Conservation (phyloP, 2,329 filamentous ascomycete genomes). For the Colletotrichum sp. region DNA sequence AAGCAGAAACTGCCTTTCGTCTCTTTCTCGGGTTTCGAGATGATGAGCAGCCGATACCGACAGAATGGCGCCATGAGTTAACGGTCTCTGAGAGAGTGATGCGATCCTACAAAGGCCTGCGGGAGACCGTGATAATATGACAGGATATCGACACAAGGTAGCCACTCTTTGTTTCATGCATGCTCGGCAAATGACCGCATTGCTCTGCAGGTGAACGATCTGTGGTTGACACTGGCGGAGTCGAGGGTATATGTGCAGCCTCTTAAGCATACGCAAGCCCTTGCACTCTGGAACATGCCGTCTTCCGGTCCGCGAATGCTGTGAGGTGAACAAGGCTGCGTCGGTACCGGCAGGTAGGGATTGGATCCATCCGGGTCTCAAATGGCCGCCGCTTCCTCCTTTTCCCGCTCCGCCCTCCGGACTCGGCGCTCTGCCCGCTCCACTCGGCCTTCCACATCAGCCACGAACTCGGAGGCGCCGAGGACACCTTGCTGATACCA, state of each 20-base stretch:
- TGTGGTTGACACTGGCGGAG: neutral
- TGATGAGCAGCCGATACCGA: neutral
- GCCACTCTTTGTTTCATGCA: neutral
- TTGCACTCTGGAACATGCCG: neutral
- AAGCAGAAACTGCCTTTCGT: neutral
- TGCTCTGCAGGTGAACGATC: neutral
- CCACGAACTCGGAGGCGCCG: constrained; percentile 70
- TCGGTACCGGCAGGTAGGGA: neutral
- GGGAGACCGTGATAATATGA: neutral
- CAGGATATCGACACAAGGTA: neutral
- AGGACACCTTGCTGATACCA: constrained; percentile 81
- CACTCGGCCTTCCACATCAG: constrained; percentile 72
- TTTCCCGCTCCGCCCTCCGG: constrained; percentile 65
- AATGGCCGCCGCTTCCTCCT: constrained; percentile 44
- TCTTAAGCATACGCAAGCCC: neutral
- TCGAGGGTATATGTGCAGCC: neutral
- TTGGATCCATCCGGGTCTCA: neutral
- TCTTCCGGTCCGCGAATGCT: neutral
- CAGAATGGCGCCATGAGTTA: neutral
- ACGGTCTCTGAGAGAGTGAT: neutral
- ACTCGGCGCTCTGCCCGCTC: constrained; percentile 70
- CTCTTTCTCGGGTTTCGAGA: neutral
- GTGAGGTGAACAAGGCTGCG: neutral
- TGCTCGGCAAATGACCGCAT: neutral
- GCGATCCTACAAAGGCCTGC: neutral